A percentile compares a stretch with the other conserved stretches of the same genome.
phyloP scores from a whole-genome alignment of 2,329 filamentous ascomycete species.

The Phialophora chinensis region DNA sequence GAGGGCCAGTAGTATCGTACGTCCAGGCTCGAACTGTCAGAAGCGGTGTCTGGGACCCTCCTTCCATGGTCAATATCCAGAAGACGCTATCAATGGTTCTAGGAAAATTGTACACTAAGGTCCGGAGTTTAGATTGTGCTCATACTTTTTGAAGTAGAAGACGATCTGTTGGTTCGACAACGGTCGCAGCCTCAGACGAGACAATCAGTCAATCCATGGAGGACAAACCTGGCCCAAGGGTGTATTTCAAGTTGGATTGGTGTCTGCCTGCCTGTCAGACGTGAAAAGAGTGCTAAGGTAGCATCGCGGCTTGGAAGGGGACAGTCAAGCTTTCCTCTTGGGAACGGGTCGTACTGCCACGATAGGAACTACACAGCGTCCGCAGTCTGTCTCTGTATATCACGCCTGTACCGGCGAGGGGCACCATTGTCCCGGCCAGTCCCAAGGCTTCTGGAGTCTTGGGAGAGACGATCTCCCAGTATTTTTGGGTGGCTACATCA shows the following conservation, averaged over 20 bases:
- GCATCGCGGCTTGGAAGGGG: background rate
- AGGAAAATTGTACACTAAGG: background rate
- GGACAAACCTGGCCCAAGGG: background rate
- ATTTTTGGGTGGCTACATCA: no score
- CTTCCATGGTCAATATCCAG: background rate
- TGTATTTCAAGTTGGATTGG: background rate
- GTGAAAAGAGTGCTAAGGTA: background rate
- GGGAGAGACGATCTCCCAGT: no score
- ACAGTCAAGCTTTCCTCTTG: background rate
- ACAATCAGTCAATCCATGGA: background rate
- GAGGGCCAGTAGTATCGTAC: background rate
- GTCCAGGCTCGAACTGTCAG: slow-evolving; percentile 11
- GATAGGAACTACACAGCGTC: background rate
- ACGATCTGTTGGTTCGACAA: background rate
- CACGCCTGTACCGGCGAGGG: background rate
- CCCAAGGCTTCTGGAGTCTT: background rate
- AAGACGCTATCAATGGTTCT: background rate
- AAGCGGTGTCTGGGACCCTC: background rate
- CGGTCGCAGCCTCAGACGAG: background rate
- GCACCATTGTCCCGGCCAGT: background rate
- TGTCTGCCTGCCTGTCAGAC: background rate
- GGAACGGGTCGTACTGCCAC: background rate
- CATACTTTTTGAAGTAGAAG: background rate
- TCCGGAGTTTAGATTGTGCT: background rate
- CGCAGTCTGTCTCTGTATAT: background rate